These are phyloP conservation scores for Pseudocercospora musae DNA, from an alignment of 2,329 filamentous ascomycete species.

Conservation along the genomic window DNA sequence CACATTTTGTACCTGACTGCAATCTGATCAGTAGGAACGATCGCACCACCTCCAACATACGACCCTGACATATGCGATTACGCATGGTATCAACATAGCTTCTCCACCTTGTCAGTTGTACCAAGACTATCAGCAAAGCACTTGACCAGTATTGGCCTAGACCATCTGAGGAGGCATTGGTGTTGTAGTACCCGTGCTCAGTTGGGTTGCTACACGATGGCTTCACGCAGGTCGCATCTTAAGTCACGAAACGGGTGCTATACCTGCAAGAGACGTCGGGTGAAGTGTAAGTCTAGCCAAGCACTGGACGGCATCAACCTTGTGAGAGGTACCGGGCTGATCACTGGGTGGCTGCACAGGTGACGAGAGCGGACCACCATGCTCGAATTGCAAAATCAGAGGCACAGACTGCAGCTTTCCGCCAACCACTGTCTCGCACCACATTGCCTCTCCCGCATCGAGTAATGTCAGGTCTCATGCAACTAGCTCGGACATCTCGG, in stretches of 20 bases:
- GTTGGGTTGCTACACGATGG: neutral
- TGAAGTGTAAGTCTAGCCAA: constrained; percentile 12
- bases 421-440: neutral
- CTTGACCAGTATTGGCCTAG: neutral
- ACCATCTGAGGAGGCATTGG: neutral
- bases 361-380: constrained; percentile 13
- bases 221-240: constrained; percentile 16
- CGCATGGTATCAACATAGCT: neutral
- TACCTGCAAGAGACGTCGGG: constrained; percentile 17
- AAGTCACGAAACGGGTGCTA: constrained; percentile 17
- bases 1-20: neutral
- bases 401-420: constrained; percentile 13
- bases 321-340: neutral
- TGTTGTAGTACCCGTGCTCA: neutral
- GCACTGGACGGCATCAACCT: neutral
- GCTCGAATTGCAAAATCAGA: constrained; percentile 14
- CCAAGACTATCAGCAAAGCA: neutral
- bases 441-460: neutral
- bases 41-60: neutral
- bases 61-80: neutral
- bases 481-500: constrained; percentile 1
- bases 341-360: neutral
- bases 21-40: neutral
- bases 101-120: neutral
- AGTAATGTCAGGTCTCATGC: neutral